Base-by-base conservation (phyloP, 2,329 filamentous ascomycete species). In the Colletotrichum aenigma region DNA sequence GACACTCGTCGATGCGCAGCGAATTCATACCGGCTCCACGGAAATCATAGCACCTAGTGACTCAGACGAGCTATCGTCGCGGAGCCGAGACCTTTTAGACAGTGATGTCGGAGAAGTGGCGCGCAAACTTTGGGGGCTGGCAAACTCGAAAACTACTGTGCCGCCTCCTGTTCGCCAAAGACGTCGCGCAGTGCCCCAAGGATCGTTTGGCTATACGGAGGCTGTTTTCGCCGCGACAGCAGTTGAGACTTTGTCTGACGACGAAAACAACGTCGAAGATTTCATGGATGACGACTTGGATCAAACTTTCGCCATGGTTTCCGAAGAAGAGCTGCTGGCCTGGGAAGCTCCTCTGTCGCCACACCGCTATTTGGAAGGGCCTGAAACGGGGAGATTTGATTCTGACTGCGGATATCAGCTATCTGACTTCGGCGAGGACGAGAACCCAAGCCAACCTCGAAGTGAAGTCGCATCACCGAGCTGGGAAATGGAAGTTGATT, bases 1-100 rank as follows among this genome's bases (percentile, higher is more conserved):
- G 77, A 83, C 13, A 67, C 65, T 12, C 79, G 77, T 16, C 74
- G 83, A 26, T n/a, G 38, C 52, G 24, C 24, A 55, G 21, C 80
- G 80, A 21, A 52, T 36, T 28, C 16, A 18, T 24, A 34, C 58
- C 10, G 30, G 58, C 28, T 32, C 16, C 30, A 9, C 58, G n/a
- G 58, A 30, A 43, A 8, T 28, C 21, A n/a, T 15, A 36, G 30
- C 32, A 12, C n/a, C 43, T 18, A 64, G 28, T 32, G 60, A 64
- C n/a, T 4, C 12, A 64, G 43, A 52, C n/a, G n/a, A 52, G 10
- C 43, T 48, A 13, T 48, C n/a, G 43, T 21, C n/a, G 12, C 43
- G 43, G n/a, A 52, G n/a, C 12, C n/a, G n/a, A 52, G n/a, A 52
- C 43, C n/a, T 21, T 21, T 52, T 52, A 10, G 43, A 21, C 6